Conservation (phyloP, 2,329 filamentous ascomycete species). For the Penicillium nordicum region DNA sequence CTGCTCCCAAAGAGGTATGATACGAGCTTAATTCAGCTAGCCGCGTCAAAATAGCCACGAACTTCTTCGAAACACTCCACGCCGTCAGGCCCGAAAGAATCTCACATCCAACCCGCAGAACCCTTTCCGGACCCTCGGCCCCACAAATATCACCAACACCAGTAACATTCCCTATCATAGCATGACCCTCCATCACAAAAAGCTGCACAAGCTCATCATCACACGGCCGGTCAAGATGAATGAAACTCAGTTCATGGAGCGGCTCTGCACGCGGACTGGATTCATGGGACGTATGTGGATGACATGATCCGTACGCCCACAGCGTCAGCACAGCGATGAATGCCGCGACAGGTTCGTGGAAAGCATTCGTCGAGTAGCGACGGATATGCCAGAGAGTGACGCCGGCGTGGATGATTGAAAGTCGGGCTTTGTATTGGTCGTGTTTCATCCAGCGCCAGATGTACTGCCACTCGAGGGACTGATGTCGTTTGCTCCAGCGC, state of each 20-base stretch:
- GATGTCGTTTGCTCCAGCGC: conserved; percentile 29
- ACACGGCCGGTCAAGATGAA: conserved; percentile 54
- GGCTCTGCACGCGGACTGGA: conserved; percentile 17
- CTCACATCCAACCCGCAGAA: conserved; percentile 40
- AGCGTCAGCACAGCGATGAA: conserved; percentile 48
- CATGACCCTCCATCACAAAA: conserved; percentile 51
- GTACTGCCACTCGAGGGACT: conserved; percentile 38
- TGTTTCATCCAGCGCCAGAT: conserved; percentile 50
- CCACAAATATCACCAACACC: conserved; percentile 53
- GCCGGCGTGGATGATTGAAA: conserved; percentile 55
- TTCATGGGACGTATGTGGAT: conserved; percentile 31
- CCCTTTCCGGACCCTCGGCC: conserved; percentile 36
- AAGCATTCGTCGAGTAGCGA: conserved; percentile 48
- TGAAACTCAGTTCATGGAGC: conserved; percentile 42
- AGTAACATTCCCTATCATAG: conserved; percentile 51
- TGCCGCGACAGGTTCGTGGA: conserved; percentile 47
- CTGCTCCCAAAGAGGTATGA: conserved; percentile 5
- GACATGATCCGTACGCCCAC: conserved; percentile 47
- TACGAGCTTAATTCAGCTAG: conserved; percentile 27
- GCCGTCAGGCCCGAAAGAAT: conserved; percentile 33
- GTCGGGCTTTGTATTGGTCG: conserved; percentile 56
- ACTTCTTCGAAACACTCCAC: conserved; percentile 38
- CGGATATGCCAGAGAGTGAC: conserved; percentile 53
- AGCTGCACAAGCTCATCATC: conserved; percentile 59
- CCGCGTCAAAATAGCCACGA: conserved; percentile 31